Conservation (phyloP, 2,329 filamentous ascomycete species). For the Paraphaeosphaeria minitans region DNA sequence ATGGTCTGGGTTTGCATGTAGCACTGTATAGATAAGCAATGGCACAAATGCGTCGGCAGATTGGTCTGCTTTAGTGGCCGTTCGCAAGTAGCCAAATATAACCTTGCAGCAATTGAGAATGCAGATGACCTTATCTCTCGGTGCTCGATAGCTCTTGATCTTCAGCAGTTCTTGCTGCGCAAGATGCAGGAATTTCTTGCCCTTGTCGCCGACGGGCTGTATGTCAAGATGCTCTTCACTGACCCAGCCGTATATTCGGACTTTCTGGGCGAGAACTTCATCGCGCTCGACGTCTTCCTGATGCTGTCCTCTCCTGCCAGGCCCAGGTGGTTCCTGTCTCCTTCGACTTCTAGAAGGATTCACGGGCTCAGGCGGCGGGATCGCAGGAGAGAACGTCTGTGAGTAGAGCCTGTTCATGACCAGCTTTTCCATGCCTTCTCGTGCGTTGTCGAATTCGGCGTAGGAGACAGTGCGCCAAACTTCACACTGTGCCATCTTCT, state of each 20-base stretch:
- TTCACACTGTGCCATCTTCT: conserved; percentile 97
- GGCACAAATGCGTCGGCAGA: conserved; percentile 93
- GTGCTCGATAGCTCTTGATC: conserved; percentile 96
- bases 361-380: conserved; percentile 78
- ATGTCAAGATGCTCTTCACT: conserved; percentile 94
- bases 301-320: conserved; percentile 90
- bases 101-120: conserved; percentile 99
- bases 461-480: conserved; percentile 96
- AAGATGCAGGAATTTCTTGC: conserved; percentile 82
- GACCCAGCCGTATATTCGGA: conserved; percentile 96
- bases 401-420: conserved; percentile 98
- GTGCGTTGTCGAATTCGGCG: conserved; percentile 95
- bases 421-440: conserved; percentile 98
- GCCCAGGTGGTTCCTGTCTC: conserved; percentile 65
- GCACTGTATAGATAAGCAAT: conserved; percentile 90
- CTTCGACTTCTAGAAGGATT: conserved; percentile 69
- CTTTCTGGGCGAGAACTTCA: conserved; percentile 94
- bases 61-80: conserved; percentile 82
- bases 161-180: conserved; percentile 95
- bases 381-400: conserved; percentile 95
- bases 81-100: conserved; percentile 92
- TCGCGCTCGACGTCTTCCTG: conserved; percentile 98
- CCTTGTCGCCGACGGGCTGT: conserved; percentile 79
- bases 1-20: conserved; percentile 93
- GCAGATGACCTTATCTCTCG: conserved; percentile 97